Evolutionary conservation across 2,329 filamentous ascomycete genomes (phyloP), one percentile per base, ranked within the genome.

Genomic region (Fusarium sp.): DNA sequence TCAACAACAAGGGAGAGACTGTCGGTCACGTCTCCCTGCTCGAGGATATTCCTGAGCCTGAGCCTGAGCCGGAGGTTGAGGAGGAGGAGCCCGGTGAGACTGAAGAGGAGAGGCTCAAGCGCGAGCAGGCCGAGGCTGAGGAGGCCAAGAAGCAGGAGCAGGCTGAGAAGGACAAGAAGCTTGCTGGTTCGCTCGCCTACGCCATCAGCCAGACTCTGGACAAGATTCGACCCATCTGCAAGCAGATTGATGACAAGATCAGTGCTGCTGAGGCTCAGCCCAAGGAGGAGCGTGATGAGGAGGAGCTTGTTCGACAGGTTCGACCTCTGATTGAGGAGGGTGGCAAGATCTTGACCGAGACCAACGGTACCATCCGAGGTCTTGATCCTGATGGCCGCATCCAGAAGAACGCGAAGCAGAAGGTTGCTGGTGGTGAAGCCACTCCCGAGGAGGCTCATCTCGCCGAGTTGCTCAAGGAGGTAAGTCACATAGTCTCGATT

Each of bases 301-400:
- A 98, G 79, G 90, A 94, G 76, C 90, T 98, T 6, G 95, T 98
- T 79, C 91, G 94, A 81, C 89, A 95, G 67, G 94, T 98, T 78
- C 94, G 93, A 83, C 95, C 95, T 1, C 88, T 98, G 15, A 94
- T 98, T 79, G 95, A 98, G 82, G 93, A 98, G 82, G 95, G 92
- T 57, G 90, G 91, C 63, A 91, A 91, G 75, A 95, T 97, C 80
- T 88, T 98, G 15, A 92, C 92, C 77, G 95, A 98, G 83, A 92
- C 93, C 83, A 97, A 98, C 80, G 95, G 95, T 62, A 88, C 93
- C 9, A 94, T 98, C 78, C 94, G 95, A 37, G 95, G 93, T 8
- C 90, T 98, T 61, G 95, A 98, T 79, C 95, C 95, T 1, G 95
- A 97, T 80, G 95, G 95, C 37, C 91, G 91, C 73, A 97, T 98